Evolutionary conservation across 2,329 filamentous ascomycete species (phyloP).

Genomic region (Malbranchea zuffiana): DNA sequence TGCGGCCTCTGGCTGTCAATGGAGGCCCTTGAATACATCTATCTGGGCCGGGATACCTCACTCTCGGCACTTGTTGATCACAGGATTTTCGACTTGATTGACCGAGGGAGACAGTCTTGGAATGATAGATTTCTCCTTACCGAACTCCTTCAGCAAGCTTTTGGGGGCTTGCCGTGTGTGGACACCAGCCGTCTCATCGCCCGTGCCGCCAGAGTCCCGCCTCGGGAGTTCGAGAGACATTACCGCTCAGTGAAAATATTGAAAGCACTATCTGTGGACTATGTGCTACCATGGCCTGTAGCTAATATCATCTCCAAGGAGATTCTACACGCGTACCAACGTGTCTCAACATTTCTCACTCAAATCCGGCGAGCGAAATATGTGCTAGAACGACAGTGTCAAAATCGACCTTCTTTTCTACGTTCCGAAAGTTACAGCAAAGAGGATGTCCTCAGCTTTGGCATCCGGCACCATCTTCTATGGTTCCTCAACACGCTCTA

Average conservation of each 20-base stretch:
- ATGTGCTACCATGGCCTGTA: constrained; percentile 54
- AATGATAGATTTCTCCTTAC: constrained; percentile 72
- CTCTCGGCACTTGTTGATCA: constrained; percentile 54
- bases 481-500: constrained; percentile 70
- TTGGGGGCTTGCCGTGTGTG: constrained; percentile 42
- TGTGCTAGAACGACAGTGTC: constrained; percentile 47
- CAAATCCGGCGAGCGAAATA: constrained; percentile 64
- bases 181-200: constrained; percentile 55
- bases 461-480: constrained; percentile 56
- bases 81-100: constrained; percentile 64
- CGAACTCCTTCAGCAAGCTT: constrained; percentile 63
- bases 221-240: constrained; percentile 37
- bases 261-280: constrained; percentile 53
- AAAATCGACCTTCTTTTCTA: constrained; percentile 22
- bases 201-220: constrained; percentile 35
- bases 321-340: constrained; percentile 56
- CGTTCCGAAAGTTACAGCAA: constrained; percentile 26
- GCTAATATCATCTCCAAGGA: constrained; percentile 61
- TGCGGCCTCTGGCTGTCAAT: constrained; percentile 58
- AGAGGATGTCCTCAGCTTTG: constrained; percentile 28
- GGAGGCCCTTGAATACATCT: constrained; percentile 58
- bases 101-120: constrained; percentile 52
- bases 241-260: constrained; percentile 53
- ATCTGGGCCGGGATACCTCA: constrained; percentile 64
- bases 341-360: constrained; percentile 62